Percentiles rank a stretch among this genome's conserved stretches.
These are phyloP conservation scores for Exobasidium rhododendri DNA, from an alignment of 1,284 basidiomycete genomes.

Conservation along the genomic window DNA sequence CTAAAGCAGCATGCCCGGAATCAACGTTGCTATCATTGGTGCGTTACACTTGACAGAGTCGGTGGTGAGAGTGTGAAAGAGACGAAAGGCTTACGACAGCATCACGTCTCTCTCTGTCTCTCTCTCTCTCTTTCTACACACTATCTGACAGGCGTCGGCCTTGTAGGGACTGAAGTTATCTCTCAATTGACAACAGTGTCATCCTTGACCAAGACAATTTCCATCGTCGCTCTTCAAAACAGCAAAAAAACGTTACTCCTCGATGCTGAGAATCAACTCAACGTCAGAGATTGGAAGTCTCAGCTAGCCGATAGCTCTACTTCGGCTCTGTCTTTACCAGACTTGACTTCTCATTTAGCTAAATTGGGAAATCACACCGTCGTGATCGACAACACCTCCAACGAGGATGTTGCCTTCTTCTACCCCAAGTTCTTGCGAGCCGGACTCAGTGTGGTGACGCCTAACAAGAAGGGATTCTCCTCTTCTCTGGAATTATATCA, in stretches of 20 bases:
- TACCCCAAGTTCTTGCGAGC: constrained; percentile 78
- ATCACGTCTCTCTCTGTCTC: background rate
- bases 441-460: constrained; percentile 86
- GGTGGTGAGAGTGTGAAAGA: no score
- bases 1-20: constrained; percentile 17
- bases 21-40: constrained; percentile 48
- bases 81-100: background rate
- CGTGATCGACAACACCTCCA: constrained; percentile 90
- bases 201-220: constrained; percentile 29
- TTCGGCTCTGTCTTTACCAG: constrained; percentile 35
- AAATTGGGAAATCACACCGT: constrained; percentile 59
- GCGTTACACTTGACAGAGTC: no score
- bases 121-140: constrained; percentile 22
- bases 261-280: constrained; percentile 16
- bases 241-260: constrained; percentile 49
- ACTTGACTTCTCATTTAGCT: constrained; percentile 33
- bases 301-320: constrained; percentile 27
- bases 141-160: no score
- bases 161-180: constrained; percentile 52
- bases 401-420: constrained; percentile 73
- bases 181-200: constrained; percentile 42
- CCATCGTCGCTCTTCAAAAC: constrained; percentile 50
- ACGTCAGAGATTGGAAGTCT: constrained; percentile 34
- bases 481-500: constrained; percentile 71
- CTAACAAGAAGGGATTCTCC: constrained; percentile 96